Base-by-base conservation (phyloP, 2,329 filamentous ascomycete species). In the Malbranchea zuffiana region DNA sequence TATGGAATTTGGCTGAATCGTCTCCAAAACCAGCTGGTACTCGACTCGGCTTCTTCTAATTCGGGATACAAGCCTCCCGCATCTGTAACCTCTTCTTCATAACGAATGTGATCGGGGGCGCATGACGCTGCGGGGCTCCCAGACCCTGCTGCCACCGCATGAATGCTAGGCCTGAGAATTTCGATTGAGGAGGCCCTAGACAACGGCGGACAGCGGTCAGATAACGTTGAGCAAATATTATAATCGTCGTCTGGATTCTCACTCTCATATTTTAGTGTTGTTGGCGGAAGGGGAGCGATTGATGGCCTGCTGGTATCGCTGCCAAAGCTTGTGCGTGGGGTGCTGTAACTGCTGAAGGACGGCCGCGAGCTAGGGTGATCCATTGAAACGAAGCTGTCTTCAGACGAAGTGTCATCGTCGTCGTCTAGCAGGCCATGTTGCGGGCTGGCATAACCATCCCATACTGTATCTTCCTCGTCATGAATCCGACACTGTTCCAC, bases 401-500 rank as follows among this genome's bases (percentile, higher is more conserved):
- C 82, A 41, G 88, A 81, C 1, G 82, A 83, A 40, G 78, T 80
- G 43, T 72, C 76, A n/a, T n/a, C n/a, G n/a, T n/a, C n/a, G 26
- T 66, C 66, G 41, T 61, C 67, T 52, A 53, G 47, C 57, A 60
- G 15, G 55, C 54, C 23, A 60, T 56, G 29, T 31, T 27, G 16
- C 18, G 18, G 10, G 30, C 35, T n/a, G n/a, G 16, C 50, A 44
- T 6, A 42, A 38, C 4, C 36, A 29, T 1, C 59, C 61, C 47
- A 60, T 61, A 23, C 63, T 59, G 25, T 47, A 18, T 48, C 49
- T 6, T 93, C 92, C 49, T 77, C 72, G n/a, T n/a, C n/a, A 20
- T 96, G 75, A 6, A 90, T 88, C 46, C 95, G 95, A 57, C 87
- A 95, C 56, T 96, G 88, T 56, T 87, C 80, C 2, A 98, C 88